phyloP scores from a whole-genome alignment of 495 filamentous ascomycete genomes.

The Hapsidospora chrysogenum region DNA sequence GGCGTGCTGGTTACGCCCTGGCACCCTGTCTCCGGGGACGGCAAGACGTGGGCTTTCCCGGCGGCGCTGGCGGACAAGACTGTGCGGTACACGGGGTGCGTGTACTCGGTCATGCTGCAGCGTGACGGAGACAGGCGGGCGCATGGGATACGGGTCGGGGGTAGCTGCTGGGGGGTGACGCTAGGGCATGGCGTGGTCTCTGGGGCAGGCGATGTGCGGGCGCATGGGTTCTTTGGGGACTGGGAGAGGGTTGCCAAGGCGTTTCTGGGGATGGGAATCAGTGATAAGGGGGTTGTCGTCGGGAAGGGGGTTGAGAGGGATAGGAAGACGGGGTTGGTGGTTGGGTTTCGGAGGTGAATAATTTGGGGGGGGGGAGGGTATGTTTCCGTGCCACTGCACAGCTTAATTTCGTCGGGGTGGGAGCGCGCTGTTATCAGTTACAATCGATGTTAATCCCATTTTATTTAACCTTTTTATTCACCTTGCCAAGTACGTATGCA shows the following conservation, averaged over 20 bases:
- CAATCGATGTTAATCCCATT: no score
- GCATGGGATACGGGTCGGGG: conserved; percentile 20
- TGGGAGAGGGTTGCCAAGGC: conserved; percentile 14
- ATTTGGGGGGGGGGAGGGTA: no score
- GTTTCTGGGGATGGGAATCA: conserved; percentile 8
- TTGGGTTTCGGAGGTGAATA: no score
- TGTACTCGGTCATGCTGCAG: conserved; percentile 26
- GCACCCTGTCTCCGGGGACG: conserved; percentile 18
- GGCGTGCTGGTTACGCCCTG: conserved; percentile 13
- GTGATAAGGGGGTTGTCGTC: conserved; percentile 15
- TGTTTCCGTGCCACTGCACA: no score
- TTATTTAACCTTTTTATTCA: no score
- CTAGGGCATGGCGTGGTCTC: conserved; percentile 20
- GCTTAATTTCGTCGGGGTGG: no score
- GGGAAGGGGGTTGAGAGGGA: conserved; percentile 17
- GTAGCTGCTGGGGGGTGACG: conserved; percentile 23
- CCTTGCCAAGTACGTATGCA: no score
- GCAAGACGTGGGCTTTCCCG: conserved; percentile 18
- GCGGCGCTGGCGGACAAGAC: conserved; percentile 6
- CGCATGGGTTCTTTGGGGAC: conserved; percentile 24
- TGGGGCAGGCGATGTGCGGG: conserved; percentile 13
- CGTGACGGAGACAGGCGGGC: conserved; percentile 16
- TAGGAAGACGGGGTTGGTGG: conserved; percentile 15
- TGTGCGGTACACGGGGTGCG: conserved; percentile 18
- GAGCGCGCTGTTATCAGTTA: no score